Percentiles rank a stretch among this genome's conserved stretches.
Conservation (phyloP, 164 flowering plant genomes). For the Magnolia sinica region DNA sequence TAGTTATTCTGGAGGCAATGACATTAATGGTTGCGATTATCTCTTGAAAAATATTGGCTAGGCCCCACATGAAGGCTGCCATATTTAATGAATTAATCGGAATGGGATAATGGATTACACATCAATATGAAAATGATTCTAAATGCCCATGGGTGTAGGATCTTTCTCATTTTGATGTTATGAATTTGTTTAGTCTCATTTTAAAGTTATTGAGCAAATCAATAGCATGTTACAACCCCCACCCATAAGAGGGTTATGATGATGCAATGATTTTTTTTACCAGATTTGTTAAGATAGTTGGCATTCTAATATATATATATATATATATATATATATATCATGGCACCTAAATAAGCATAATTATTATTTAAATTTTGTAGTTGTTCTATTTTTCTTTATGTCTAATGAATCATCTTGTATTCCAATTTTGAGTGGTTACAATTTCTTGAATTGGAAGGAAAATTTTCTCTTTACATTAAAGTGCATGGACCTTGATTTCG, state of each 20-base stretch:
- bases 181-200: not conserved
- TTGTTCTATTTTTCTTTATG: not conserved
- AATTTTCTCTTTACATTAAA: not conserved
- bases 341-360: not conserved
- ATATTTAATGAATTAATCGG: not conserved
- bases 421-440: constrained; percentile 1
- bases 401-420: not conserved
- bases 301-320: not conserved
- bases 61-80: not conserved
- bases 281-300: not conserved
- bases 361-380: not conserved
- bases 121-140: too few species aligned
- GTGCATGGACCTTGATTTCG: constrained; percentile 3
- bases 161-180: not conserved
- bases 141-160: not conserved
- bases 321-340: not conserved
- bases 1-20: not conserved
- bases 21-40: not conserved
- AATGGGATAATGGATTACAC: not conserved
- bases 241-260: not conserved
- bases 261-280: not conserved
- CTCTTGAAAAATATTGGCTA: not conserved
- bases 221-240: not conserved
- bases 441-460: not conserved
- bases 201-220: not conserved